Evolutionary conservation across 805 yeast species (phyloP).

Genomic region (Yarrowia sp.): DNA sequence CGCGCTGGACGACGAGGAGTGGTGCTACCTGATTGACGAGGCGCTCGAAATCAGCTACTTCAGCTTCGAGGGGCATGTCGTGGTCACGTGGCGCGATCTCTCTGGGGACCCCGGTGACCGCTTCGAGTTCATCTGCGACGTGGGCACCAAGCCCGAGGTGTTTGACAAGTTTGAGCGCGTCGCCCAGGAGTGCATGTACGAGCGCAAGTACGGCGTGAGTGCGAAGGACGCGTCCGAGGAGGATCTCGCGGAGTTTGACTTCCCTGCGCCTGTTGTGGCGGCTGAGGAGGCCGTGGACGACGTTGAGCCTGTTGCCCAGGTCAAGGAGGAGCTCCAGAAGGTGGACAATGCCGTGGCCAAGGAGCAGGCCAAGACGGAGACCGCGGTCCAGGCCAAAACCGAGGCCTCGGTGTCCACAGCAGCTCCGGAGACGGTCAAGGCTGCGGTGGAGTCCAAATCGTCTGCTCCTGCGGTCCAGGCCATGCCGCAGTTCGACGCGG

Average conservation of each 20-base stretch:
- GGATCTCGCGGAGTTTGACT: constrained; percentile 59
- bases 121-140: constrained; percentile 75
- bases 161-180: constrained; percentile 61
- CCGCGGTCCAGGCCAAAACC: background rate
- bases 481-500: constrained; percentile 1
- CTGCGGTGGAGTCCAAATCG: constrained; percentile 23
- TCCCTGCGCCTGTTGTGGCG: constrained; percentile 34
- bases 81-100: constrained; percentile 75
- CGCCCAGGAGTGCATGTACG: constrained; percentile 69
- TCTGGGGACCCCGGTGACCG: constrained; percentile 84
- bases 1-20: constrained; percentile 54
- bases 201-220: constrained; percentile 59
- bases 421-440: constrained; percentile 32
- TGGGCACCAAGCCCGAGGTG: constrained; percentile 46
- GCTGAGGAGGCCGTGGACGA: constrained; percentile 24
- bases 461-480: background rate
- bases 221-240: constrained; percentile 46
- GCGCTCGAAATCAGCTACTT: constrained; percentile 55
- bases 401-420: background rate
- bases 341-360: background rate
- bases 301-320: background rate
- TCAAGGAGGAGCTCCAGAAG: background rate
- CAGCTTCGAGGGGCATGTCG: constrained; percentile 51
- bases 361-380: background rate
- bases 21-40: constrained; percentile 65